Base-by-base conservation (phyloP, 2,329 filamentous ascomycete genomes). In the Cytospora chrysosperma region DNA sequence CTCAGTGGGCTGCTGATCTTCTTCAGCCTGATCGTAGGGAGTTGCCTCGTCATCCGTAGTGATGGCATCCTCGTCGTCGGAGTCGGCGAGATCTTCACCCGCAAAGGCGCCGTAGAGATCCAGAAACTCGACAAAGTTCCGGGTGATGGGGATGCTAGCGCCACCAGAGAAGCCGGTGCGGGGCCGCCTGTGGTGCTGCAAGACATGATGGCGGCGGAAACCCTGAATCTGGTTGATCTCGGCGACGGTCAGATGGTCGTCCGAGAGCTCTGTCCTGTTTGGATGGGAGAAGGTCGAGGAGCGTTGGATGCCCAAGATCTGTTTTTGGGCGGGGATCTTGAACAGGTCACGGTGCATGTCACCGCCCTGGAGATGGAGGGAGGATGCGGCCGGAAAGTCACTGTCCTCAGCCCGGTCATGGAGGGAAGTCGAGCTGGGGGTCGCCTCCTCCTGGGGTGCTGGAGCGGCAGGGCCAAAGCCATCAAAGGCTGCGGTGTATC, bases 341-440 rank as follows among this genome's bases (percentile, higher is more conserved):
- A 90, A 93, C 37, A 93, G 83, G 70, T 91, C 88, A 37, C 90
- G 87, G 72, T 93, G 90, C 26, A 93, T 88, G 70, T 93, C 90
- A 49, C 90, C 90, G 58, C 90, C 90, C 71, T 90, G 89, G 3
- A 93, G 80, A 64, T 81, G 85, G 59, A 93, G 78, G 0, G 90
- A 93, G 1, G 89, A 92, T 65, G 88, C 85, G 52, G 75, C 74
- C 27, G 69, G 68, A 10, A 69, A 66, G 2, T 68, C 59, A 24
- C 32, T 10, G 10, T 59, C 28, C 9, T 61, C 59, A 15, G 59
- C 51, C 21, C 34, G 21, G 12, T 50, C 59, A 26, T 40, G 51
- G 10, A 15, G 17, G 9, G 37, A 32, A 15, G 3, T 13, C 12
- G 59, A 10, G 19, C 10, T 27, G 10, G 54, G 53, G 34, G 24